These are phyloP conservation scores for Fusarium sp. DNA, from an alignment of 2,329 filamentous ascomycete species.

Conservation along the genomic window DNA sequence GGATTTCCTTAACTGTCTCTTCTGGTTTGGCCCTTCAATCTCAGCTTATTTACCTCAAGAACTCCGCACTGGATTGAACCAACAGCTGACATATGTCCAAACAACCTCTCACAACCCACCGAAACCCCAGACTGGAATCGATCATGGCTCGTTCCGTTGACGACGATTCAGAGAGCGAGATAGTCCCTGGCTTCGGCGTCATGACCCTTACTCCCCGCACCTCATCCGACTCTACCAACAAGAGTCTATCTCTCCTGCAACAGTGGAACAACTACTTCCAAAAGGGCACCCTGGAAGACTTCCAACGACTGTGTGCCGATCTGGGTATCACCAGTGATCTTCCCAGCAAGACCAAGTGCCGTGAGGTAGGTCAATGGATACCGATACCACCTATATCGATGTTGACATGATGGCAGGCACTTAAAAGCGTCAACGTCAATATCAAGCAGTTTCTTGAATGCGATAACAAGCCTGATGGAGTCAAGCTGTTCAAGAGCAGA, in stretches of 20 bases:
- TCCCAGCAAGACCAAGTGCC: constrained; percentile 60
- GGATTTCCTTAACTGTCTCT: background rate
- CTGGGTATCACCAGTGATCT: constrained; percentile 56
- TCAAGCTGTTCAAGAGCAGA: constrained; percentile 53
- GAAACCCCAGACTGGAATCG: background rate
- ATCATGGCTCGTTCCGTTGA: background rate
- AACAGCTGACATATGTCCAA: background rate
- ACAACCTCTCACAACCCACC: background rate
- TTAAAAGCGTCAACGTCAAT: constrained; percentile 61
- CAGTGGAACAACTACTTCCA: constrained; percentile 52
- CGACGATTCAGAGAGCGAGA: constrained; percentile 2
- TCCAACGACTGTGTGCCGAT: constrained; percentile 60
- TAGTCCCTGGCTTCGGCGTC: background rate
- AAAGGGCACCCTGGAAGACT: constrained; percentile 55
- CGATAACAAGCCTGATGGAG: constrained; percentile 41
- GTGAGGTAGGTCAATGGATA: constrained; percentile 53
- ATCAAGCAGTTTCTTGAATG: constrained; percentile 63
- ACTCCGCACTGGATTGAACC: background rate
- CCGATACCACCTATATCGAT: background rate
- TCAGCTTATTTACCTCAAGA: background rate
- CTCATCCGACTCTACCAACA: background rate
- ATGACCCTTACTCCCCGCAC: background rate
- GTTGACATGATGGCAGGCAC: constrained; percentile 51
- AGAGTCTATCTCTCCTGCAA: constrained; percentile 7
- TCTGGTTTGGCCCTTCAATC: background rate